Evolutionary conservation across 2,329 filamentous ascomycete species (phyloP), one percentile per base, ranked within the genome.

Genomic region (Biscogniauxia mediterranea): DNA sequence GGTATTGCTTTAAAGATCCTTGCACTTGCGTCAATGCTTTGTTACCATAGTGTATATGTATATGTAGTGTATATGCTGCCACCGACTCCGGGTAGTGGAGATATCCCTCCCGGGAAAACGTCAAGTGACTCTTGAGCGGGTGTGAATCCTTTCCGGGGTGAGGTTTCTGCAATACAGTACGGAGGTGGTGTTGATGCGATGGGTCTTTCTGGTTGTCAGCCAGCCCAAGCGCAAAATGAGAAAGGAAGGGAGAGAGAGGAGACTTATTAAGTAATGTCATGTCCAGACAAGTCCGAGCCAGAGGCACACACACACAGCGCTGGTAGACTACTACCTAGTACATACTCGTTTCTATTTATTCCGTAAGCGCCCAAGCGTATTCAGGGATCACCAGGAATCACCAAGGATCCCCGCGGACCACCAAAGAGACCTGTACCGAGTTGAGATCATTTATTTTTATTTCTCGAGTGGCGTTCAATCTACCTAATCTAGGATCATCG

Each of bases 11-110:
- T 32, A 9, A 32, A 52, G 56, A 71, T 62, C 70, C 74, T 74
- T 75, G 74, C 67, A 73, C 63, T 61, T 75, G 74, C 74, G 72
- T 77, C 75, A 77, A 77, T 77, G 76, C 75, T 70, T 76, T 77
- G 68, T 66, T 60, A 49, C 57, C 38, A 23, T 23, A 23, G 23
- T 23, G 23, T 23, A 23, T 23, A 23, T 23, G 23, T 23, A 23
- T 23, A 23, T 23, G 23, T 46, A n/a, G n/a, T n/a, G 38, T 46
- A n/a, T 46, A 71, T 76, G 74, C 73, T 72, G 63, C 63, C 63
- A 57, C 60, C 23, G 56, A 58, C 59, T 55, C 56, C 60, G 60
- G 23, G 25, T 63, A 57, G 57, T 63, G 46, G 58, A 61, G 54
- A 52, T 42, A 21, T 57, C 53, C 20, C 19, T 58, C 20, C 42